Evolutionary conservation across 73 alveolate species (phyloP).

Genomic region (Blepharisma japonicum): DNA sequence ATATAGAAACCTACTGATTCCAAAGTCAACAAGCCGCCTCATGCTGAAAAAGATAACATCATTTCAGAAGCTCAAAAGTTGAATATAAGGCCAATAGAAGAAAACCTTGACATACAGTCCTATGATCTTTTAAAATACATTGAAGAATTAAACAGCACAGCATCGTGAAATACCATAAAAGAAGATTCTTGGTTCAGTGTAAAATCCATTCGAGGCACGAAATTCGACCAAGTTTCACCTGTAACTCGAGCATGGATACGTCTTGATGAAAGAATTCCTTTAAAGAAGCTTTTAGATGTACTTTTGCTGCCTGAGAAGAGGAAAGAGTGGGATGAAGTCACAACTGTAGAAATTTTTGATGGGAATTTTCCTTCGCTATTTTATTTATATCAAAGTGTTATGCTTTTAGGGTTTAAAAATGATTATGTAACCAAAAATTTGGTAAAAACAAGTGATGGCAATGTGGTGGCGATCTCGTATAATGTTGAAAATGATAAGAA

Average conservation of each 20-base stretch:
- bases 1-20: neutral
- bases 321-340: constrained; percentile 3
- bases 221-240: neutral
- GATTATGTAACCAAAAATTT: neutral
- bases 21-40: neutral
- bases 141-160: neutral
- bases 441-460: neutral
- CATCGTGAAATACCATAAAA: neutral
- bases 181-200: too few species aligned
- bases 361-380: neutral
- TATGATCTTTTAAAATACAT: neutral
- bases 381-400: neutral
- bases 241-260: neutral
- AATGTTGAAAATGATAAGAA: neutral
- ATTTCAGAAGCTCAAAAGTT: neutral
- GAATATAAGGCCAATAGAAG: neutral
- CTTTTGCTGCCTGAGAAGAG: neutral
- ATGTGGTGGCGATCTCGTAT: neutral
- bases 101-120: neutral
- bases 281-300: neutral
- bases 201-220: too few species aligned
- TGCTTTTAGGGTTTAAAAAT: neutral
- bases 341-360: neutral
- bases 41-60: neutral
- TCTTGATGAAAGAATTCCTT: neutral